A percentile compares a stretch with the other conserved stretches of the same genome.
Conservation (phyloP, 1,284 basidiomycete genomes). For the Cryptococcus maquisensis region DNA sequence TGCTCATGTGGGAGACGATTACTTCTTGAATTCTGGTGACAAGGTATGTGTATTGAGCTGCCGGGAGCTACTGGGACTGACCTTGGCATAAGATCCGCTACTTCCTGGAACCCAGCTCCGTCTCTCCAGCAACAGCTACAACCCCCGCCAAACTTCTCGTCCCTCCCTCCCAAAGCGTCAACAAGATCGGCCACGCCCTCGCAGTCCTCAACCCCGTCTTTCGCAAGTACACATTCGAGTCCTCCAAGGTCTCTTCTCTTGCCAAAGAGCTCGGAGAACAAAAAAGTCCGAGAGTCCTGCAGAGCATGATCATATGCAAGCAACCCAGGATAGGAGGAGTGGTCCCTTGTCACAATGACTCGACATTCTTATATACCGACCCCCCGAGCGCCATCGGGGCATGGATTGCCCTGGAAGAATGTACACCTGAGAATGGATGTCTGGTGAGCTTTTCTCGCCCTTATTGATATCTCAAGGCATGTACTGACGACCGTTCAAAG, state of each 20-base stretch:
- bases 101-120: conserved; percentile 45
- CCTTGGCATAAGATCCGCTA: conserved; percentile 32
- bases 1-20: conserved; percentile 66
- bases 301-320: conserved; percentile 93
- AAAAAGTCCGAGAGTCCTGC: conserved; percentile 77
- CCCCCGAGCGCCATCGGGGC: conserved; percentile 88
- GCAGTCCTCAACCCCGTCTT: conserved; percentile 82
- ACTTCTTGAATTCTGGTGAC: conserved; percentile 85
- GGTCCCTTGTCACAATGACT: conserved; percentile 58
- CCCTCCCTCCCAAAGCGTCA: conserved; percentile 62
- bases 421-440: conserved; percentile 78
- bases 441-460: conserved; percentile 48
- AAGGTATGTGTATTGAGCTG: conserved; percentile 62
- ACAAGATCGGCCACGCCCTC: conserved; percentile 59
- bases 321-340: conserved; percentile 82
- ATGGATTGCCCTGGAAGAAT: conserved; percentile 91
- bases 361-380: conserved; percentile 69
- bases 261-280: conserved; percentile 74
- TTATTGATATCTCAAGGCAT: background rate
- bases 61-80: conserved; percentile 59
- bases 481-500: conserved; percentile 8
- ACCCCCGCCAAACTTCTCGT: conserved; percentile 59
- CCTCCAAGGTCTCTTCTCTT: conserved; percentile 61
- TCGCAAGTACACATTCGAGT: conserved; percentile 69
- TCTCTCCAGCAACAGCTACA: conserved; percentile 24